These are phyloP conservation scores for Rhizopogon sp. DNA, from an alignment of 768 basidiomycete genomes.

Conservation along the genomic window DNA sequence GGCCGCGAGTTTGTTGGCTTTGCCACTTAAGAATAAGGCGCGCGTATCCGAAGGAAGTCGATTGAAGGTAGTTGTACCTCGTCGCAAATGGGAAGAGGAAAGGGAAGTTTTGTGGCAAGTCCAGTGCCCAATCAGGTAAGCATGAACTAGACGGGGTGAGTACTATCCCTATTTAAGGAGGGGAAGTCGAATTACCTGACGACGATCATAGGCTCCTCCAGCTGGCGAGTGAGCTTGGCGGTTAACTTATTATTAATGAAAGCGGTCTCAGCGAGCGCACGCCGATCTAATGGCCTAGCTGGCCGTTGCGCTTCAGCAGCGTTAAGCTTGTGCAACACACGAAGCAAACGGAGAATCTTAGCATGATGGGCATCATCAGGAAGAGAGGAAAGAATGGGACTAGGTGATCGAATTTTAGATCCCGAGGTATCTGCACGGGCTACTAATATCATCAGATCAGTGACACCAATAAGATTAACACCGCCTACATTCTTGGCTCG, in stretches of 20 bases:
- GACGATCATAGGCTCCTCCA: constrained; percentile 99
- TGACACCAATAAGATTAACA: background rate
- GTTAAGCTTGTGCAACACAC: constrained; percentile 82
- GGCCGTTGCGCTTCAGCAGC: constrained; percentile 64
- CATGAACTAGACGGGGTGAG: constrained; percentile 59
- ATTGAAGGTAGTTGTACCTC: constrained; percentile 95
- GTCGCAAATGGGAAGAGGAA: constrained; percentile 99
- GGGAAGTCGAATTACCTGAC: constrained; percentile 63
- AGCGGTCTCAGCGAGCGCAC: constrained; percentile 68
- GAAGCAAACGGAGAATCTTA: constrained; percentile 86
- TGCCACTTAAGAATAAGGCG: constrained; percentile 95
- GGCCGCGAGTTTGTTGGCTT: constrained; percentile 75
- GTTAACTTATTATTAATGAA: constrained; percentile 98
- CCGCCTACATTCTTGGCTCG: constrained; percentile 53
- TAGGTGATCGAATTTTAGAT: constrained; percentile 55
- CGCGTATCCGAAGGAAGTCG: constrained; percentile 96
- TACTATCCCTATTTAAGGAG: background rate
- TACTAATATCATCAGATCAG: constrained; percentile 5
- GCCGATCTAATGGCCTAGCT: constrained; percentile 40
- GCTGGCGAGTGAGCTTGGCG: constrained; percentile 93
- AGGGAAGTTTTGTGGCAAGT: constrained; percentile 93
- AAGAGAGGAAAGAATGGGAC: constrained; percentile 69
- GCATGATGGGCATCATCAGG: constrained; percentile 81
- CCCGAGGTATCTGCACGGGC: constrained; percentile 31
- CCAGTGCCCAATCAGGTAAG: constrained; percentile 94